These are phyloP conservation scores for Davidsoniella eucalypti DNA, from an alignment of 2,329 filamentous ascomycete species.

Conservation along the genomic window DNA sequence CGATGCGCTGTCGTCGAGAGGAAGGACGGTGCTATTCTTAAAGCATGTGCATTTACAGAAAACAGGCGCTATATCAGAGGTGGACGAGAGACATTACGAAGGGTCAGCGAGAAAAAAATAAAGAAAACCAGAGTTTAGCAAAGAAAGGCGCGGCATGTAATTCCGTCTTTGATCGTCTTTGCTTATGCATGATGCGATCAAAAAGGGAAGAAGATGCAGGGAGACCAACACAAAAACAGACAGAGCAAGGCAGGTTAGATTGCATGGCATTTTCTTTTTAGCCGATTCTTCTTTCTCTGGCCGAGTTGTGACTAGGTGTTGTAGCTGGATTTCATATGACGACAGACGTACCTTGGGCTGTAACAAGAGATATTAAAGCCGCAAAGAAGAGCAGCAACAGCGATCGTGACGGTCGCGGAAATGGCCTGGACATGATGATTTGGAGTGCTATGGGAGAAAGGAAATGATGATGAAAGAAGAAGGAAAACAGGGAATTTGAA, in stretches of 20 bases:
- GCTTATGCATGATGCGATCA: not conserved
- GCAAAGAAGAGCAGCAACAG: constrained; percentile 22
- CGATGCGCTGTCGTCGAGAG: constrained; percentile 26
- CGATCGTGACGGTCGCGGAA: too few species aligned
- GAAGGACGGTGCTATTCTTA: constrained; percentile 52
- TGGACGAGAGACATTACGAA: not conserved
- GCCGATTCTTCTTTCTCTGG: too few species aligned
- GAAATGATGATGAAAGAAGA: too few species aligned
- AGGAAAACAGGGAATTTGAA: too few species aligned
- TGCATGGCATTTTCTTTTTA: too few species aligned
- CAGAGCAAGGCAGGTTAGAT: too few species aligned
- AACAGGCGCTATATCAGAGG: constrained; percentile 31
- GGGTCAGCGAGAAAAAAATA: constrained; percentile 15
- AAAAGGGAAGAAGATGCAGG: not conserved
- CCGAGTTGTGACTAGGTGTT: not conserved
- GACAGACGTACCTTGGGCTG: constrained; percentile 27
- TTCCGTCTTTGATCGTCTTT: not conserved
- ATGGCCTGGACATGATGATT: too few species aligned
- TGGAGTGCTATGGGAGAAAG: too few species aligned
- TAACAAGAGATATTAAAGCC: constrained; percentile 20
- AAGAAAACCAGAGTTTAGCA: not conserved
- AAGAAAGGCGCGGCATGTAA: not conserved
- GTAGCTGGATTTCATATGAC: not conserved
- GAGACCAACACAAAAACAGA: too few species aligned
- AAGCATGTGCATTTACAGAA: constrained; percentile 59